Conservation (phyloP, 2,329 filamentous ascomycete species). For the Trichoderma atroviride region DNA sequence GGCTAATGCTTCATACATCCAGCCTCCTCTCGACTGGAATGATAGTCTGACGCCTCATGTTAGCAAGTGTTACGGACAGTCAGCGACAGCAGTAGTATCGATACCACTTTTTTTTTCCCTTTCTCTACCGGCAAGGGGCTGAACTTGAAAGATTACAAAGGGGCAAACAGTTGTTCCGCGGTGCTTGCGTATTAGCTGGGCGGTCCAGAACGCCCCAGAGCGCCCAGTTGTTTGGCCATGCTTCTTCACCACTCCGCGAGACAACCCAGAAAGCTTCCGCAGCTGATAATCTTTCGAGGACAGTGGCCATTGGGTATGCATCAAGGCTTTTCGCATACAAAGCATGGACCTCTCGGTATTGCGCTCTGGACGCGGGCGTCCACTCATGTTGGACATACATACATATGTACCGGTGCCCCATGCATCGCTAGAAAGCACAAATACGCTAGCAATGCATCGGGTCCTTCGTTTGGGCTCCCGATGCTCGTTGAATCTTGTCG, state of each 20-base stretch:
- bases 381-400: slow-evolving; percentile 24
- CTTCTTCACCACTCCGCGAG: slow-evolving; percentile 1
- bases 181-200: not conserved
- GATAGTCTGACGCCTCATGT: slow-evolving; percentile 17
- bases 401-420: slow-evolving; percentile 21
- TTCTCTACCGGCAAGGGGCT: not conserved
- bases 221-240: not conserved
- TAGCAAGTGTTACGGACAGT: not conserved
- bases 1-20: slow-evolving; percentile 1
- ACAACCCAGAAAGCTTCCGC: not conserved
- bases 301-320: slow-evolving; percentile 8
- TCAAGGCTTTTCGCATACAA: not conserved
- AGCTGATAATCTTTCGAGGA: not conserved
- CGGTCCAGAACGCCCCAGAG: not conserved
- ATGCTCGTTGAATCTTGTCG: not conserved
- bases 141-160: not conserved
- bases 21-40: not conserved
- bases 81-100: not conserved
- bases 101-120: not conserved
- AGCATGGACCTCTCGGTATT: not conserved
- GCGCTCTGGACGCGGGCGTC: slow-evolving; percentile 2
- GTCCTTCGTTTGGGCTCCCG: not conserved
- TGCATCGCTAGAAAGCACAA: slow-evolving; percentile 2
- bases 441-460: not conserved
- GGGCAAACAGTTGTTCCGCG: not conserved